Evolutionary conservation across 2,329 filamentous ascomycete species (phyloP).

Genomic region (Drechslerella coelobrocha): DNA sequence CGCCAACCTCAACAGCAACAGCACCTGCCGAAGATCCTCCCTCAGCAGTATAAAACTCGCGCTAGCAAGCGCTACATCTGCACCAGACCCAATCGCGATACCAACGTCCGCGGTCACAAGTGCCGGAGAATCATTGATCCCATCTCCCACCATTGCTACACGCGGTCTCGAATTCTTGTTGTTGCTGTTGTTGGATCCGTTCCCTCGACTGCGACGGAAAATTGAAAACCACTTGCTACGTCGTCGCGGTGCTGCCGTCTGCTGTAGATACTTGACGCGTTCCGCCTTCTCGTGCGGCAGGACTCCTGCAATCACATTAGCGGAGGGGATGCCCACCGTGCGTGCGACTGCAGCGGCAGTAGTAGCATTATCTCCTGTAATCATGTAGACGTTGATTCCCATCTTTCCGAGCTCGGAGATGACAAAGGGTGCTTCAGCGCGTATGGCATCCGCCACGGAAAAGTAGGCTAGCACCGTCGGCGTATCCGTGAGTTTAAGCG

Average conservation of each 20-base stretch:
- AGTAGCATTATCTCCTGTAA: constrained; percentile 87
- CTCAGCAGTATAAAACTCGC: constrained; percentile 82
- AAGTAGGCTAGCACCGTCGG: constrained; percentile 68
- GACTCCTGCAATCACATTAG: constrained; percentile 84
- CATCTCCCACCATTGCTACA: constrained; percentile 84
- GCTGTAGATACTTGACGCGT: constrained; percentile 71
- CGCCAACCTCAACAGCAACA: constrained; percentile 76
- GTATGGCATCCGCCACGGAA: constrained; percentile 80
- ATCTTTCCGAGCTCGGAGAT: constrained; percentile 70
- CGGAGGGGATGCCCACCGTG: constrained; percentile 73
- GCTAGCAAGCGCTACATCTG: constrained; percentile 81
- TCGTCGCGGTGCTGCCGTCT: constrained; percentile 55
- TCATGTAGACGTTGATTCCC: constrained; percentile 83
- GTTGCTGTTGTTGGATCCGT: background rate
- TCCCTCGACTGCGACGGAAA: constrained; percentile 25
- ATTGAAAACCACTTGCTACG: constrained; percentile 15
- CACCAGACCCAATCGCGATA: constrained; percentile 80
- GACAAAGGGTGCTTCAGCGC: constrained; percentile 72
- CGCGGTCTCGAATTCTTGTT: constrained; percentile 59
- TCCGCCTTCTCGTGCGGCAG: constrained; percentile 82
- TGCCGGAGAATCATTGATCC: constrained; percentile 84
- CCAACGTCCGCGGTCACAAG: constrained; percentile 81
- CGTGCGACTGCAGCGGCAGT: constrained; percentile 81
- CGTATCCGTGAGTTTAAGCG: constrained; percentile 53
- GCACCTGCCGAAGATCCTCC: constrained; percentile 71